Conservation (phyloP, 2,329 filamentous ascomycete genomes). For the Westerdykella sp. region DNA sequence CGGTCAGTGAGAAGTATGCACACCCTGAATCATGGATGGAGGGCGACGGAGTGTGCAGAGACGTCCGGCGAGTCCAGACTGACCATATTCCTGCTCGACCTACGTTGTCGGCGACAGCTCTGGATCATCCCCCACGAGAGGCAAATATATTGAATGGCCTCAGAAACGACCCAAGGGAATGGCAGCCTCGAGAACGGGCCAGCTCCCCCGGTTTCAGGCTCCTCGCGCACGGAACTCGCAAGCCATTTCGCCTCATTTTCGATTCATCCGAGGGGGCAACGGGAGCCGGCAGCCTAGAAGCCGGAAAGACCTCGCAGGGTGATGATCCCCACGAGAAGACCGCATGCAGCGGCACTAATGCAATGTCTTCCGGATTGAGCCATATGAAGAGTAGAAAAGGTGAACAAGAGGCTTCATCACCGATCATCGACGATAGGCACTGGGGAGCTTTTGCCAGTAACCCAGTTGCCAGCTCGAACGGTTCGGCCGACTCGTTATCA, state of each 20-base stretch:
- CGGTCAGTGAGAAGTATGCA: background rate
- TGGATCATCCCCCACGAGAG: too few species aligned
- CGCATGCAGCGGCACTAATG: slow-evolving; percentile 5
- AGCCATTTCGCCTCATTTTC: slow-evolving; percentile 17
- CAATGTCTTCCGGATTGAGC: slow-evolving; percentile 6
- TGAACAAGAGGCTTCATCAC: slow-evolving; percentile 3
- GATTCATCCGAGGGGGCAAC: slow-evolving; percentile 1
- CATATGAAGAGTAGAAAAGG: slow-evolving; percentile 5
- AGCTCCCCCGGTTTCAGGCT: too few species aligned
- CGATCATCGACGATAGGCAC: slow-evolving; percentile 22
- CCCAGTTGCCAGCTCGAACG: slow-evolving; percentile 13
- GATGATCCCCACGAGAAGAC: background rate
- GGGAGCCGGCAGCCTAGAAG: background rate
- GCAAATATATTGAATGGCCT: too few species aligned
- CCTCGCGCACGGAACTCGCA: too few species aligned
- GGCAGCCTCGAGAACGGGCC: background rate
- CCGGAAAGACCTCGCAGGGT: background rate
- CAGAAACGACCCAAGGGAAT: too few species aligned
- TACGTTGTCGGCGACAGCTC: too few species aligned
- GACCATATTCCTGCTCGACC: too few species aligned
- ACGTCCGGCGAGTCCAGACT: too few species aligned
- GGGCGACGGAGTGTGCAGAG: too few species aligned
- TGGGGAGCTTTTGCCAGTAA: slow-evolving; percentile 24
- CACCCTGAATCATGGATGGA: background rate
- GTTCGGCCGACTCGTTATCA: too few species aligned